Evolutionary conservation across 495 filamentous ascomycete species (phyloP).

Genomic region (Hypoxylon fuscum): DNA sequence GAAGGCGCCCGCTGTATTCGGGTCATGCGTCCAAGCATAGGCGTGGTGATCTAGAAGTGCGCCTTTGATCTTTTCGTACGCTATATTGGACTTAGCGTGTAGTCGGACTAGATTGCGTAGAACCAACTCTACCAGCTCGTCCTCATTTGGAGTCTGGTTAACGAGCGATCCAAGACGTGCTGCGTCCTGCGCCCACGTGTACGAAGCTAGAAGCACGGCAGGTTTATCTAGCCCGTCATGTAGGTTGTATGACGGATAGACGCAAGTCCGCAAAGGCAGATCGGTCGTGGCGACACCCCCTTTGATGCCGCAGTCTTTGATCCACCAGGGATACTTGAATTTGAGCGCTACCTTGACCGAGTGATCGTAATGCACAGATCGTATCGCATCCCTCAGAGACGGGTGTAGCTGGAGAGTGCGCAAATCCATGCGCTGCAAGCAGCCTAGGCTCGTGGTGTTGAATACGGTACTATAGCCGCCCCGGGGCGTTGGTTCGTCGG

Average conservation of each 20-base stretch:
- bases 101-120: too few relatives aligned
- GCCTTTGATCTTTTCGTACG: too few relatives aligned
- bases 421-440: conserved; percentile 44
- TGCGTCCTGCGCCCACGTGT: neutral
- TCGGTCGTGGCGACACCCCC: conserved; percentile 52
- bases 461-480: conserved; percentile 42
- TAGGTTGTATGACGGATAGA: conserved; percentile 53
- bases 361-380: conserved; percentile 43
- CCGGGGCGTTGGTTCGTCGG: conserved; percentile 9
- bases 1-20: too few relatives aligned
- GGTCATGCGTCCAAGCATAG: too few relatives aligned
- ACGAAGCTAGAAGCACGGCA: neutral
- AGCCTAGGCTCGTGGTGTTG: conserved; percentile 42
- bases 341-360: conserved; percentile 47
- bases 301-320: conserved; percentile 32
- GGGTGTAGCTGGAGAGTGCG: conserved; percentile 25
- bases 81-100: too few relatives aligned
- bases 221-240: neutral
- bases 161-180: conserved; percentile 1
- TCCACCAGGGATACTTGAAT: conserved; percentile 48
- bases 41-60: too few relatives aligned
- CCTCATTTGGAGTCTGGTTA: too few relatives aligned
- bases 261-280: conserved; percentile 48
- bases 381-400: conserved; percentile 39
- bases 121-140: too few relatives aligned